phyloP scores from a whole-genome alignment of 352 stramenopile genomes.

The Aphanomyces euteiches region DNA sequence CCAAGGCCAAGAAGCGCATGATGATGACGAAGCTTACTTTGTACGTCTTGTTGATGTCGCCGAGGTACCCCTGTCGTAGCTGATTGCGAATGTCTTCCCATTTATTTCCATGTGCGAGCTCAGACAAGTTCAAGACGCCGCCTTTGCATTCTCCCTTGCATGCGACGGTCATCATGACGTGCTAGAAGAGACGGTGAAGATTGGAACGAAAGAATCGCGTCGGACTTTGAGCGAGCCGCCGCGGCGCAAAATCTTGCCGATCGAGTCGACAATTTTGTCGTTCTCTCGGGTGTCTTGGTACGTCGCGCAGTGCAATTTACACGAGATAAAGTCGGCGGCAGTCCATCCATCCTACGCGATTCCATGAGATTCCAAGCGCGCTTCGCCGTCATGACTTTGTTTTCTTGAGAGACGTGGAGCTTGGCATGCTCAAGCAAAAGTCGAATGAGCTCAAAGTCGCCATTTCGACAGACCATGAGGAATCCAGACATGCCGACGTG shows the following conservation, averaged over 20 bases:
- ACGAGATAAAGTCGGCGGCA: constrained; percentile 23
- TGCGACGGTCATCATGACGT: constrained; percentile 6
- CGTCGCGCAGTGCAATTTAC: constrained; percentile 27
- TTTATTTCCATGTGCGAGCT: constrained; percentile 12
- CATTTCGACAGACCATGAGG: constrained; percentile 20
- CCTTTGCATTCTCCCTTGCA: constrained; percentile 31
- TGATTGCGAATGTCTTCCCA: constrained; percentile 9
- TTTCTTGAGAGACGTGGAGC: constrained; percentile 19
- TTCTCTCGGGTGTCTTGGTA: neutral
- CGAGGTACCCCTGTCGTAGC: neutral
- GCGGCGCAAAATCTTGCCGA: neutral
- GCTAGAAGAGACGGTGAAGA: neutral
- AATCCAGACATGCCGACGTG: constrained; percentile 23
- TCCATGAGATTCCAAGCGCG: too few species aligned
- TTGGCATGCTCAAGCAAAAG: neutral
- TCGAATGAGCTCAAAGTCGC: constrained; percentile 17
- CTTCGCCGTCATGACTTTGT: constrained; percentile 2
- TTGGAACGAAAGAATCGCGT: neutral
- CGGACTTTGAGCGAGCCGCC: constrained; percentile 24
- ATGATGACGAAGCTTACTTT: constrained; percentile 1
- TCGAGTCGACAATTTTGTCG: constrained; percentile 16
- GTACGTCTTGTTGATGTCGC: constrained; percentile 31
- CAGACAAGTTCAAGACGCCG: neutral
- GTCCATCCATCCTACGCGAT: constrained; percentile 21
- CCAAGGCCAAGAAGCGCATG: neutral